phyloP scores from a whole-genome alignment of 1,139 yeast species.

The Taphrina populina region DNA sequence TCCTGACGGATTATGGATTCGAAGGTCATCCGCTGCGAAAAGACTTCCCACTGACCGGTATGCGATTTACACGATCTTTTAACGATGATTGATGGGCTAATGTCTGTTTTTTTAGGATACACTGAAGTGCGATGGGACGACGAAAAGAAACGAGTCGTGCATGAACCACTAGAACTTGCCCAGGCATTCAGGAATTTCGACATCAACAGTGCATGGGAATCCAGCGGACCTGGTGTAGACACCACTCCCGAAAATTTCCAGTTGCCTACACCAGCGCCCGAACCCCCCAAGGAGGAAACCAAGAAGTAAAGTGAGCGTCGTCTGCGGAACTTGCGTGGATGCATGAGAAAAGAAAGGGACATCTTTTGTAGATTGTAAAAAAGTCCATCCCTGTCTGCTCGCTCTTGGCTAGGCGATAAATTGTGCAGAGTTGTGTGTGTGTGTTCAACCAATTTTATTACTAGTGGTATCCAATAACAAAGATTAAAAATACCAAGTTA shows the following conservation, averaged over 20 bases:
- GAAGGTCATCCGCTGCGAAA: constrained; percentile 90
- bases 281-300: constrained; percentile 47
- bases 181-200: constrained; percentile 83
- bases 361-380: too few relatives aligned
- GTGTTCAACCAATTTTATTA: too few relatives aligned
- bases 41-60: constrained; percentile 82
- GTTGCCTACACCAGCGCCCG: constrained; percentile 80
- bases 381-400: too few relatives aligned
- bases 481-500: too few relatives aligned
- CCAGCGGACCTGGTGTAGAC: constrained; percentile 83
- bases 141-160: constrained; percentile 84
- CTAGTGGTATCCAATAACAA: too few relatives aligned
- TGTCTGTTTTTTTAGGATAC: constrained; percentile 31
- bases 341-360: too few relatives aligned
- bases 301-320: too few relatives aligned
- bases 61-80: too few relatives aligned
- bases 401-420: too few relatives aligned
- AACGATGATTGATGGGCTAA: too few relatives aligned
- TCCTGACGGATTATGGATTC: constrained; percentile 88
- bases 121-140: constrained; percentile 80
- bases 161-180: constrained; percentile 70
- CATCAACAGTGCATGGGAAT: constrained; percentile 89
- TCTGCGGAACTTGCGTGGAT: too few relatives aligned
- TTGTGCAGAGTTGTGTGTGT: too few relatives aligned
- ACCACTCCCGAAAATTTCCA: constrained; percentile 77